Conservation (phyloP, 2,329 filamentous ascomycete species). For the Fusarium mundagurra region DNA sequence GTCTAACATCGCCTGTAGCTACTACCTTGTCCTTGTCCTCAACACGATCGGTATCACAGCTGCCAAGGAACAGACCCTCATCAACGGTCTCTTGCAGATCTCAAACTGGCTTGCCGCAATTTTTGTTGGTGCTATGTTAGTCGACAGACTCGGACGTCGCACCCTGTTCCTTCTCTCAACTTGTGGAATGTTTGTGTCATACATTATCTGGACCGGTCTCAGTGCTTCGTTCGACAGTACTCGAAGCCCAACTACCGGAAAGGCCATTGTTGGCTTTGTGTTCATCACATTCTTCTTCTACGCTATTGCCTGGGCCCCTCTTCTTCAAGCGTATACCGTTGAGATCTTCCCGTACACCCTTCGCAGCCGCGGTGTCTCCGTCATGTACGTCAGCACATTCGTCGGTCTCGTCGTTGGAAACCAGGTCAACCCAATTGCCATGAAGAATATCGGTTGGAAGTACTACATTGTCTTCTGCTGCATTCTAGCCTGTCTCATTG, state of each 20-base stretch:
- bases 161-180: conserved; percentile 52
- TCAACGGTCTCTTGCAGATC: conserved; percentile 47
- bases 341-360: conserved; percentile 44
- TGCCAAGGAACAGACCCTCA: conserved; percentile 48
- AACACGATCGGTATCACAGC: conserved; percentile 52
- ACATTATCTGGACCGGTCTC: conserved; percentile 48
- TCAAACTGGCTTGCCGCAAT: conserved; percentile 52
- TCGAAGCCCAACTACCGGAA: conserved; percentile 34
- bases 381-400: conserved; percentile 36
- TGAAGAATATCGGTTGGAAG: conserved; percentile 50
- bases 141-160: conserved; percentile 53
- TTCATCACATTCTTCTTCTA: conserved; percentile 54
- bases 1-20: conserved; percentile 24
- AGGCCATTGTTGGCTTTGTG: conserved; percentile 49
- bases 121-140: conserved; percentile 49
- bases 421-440: conserved; percentile 54
- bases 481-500: conserved; percentile 46
- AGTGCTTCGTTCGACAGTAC: conserved; percentile 32
- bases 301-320: conserved; percentile 48
- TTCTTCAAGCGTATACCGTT: conserved; percentile 44
- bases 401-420: conserved; percentile 47
- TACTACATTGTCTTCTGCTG: conserved; percentile 54
- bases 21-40: conserved; percentile 52
- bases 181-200: conserved; percentile 49
- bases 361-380: conserved; percentile 31